phyloP scores from a whole-genome alignment of 805 yeast species.

The Yamadazyma akitaensis region DNA sequence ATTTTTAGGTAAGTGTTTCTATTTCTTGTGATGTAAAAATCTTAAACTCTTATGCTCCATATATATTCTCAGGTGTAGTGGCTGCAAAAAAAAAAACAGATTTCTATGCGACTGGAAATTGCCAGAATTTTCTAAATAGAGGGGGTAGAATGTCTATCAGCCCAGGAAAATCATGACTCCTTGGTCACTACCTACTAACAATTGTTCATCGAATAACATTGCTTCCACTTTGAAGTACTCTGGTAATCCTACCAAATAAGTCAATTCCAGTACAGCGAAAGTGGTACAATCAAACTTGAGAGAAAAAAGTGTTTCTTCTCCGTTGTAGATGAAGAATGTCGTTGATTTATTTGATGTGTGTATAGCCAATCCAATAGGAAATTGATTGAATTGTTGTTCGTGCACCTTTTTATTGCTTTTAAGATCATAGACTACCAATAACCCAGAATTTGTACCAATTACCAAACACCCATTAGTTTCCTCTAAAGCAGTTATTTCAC shows the following conservation, averaged over 20 bases:
- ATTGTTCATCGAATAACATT: slow-evolving; percentile 7
- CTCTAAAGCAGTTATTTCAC: slow-evolving; percentile 16
- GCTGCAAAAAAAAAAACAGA: slow-evolving; percentile 11
- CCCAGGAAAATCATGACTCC: slow-evolving; percentile 4
- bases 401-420: not conserved
- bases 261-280: slow-evolving; percentile 2
- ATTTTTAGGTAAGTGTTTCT: too few species aligned
- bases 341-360: not conserved
- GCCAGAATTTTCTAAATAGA: slow-evolving; percentile 4
- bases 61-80: slow-evolving; percentile 8
- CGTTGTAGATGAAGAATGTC: slow-evolving; percentile 18
- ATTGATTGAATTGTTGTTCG: slow-evolving; percentile 8
- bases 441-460: slow-evolving; percentile 21
- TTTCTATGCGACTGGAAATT: slow-evolving; percentile 2
- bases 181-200: slow-evolving; percentile 13
- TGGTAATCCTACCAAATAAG: slow-evolving; percentile 23
- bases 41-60: slow-evolving; percentile 1
- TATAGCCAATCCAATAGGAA: slow-evolving; percentile 1
- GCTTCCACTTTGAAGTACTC: slow-evolving; percentile 21
- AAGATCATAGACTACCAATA: slow-evolving; percentile 14
- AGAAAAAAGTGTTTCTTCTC: slow-evolving; percentile 23
- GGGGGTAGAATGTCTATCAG: not conserved
- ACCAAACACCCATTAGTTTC: slow-evolving; percentile 12
- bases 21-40: too few species aligned
- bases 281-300: slow-evolving; percentile 10